Percentiles rank a stretch among this genome's conserved stretches.
Evolutionary conservation across 2,329 filamentous ascomycete species (phyloP).

Genomic region (Chaetomium sp.): DNA sequence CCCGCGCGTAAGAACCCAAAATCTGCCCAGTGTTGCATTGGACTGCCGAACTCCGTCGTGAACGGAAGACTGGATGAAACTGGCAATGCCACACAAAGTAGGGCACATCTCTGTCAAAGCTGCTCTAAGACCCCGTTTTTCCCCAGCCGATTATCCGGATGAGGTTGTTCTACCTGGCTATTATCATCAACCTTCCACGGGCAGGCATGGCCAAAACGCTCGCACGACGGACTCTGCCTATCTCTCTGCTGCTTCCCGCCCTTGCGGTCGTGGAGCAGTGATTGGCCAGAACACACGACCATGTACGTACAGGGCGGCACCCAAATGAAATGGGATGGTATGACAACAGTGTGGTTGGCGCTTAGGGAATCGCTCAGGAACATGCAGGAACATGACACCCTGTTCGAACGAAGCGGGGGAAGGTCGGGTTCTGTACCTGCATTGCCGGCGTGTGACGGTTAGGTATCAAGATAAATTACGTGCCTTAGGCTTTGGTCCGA

Average conservation of each 20-base stretch:
- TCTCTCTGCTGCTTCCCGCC: neutral
- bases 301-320: neutral
- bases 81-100: neutral
- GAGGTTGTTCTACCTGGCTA: neutral
- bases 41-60: neutral
- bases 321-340: neutral
- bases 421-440: conserved; percentile 23
- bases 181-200: neutral
- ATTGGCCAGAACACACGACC: neutral
- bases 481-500: too few species aligned
- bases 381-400: neutral
- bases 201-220: neutral
- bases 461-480: neutral
- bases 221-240: neutral
- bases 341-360: neutral
- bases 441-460: conserved; percentile 6
- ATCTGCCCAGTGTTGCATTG: neutral
- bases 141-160: neutral
- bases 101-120: neutral
- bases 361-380: neutral
- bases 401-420: conserved; percentile 5
- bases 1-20: neutral
- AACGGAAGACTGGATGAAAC: neutral
- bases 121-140: neutral
- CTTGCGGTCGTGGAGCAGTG: neutral